These are phyloP conservation scores for thale cress (Arabidopsis thaliana) DNA, from an alignment of 345 rosid genomes.

Conservation along the genomic window DNA sequence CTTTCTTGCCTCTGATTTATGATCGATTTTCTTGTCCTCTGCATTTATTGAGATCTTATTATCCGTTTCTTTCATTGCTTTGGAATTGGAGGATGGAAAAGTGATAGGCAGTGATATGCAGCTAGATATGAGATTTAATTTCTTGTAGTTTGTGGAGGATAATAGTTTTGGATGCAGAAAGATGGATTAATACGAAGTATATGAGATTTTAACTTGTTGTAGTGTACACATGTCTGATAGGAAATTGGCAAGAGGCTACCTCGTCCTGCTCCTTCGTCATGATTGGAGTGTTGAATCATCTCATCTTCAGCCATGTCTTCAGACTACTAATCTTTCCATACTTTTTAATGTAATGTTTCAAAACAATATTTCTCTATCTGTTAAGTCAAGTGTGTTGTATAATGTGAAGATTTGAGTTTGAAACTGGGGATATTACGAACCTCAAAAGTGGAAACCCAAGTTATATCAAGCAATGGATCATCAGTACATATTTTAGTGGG, in stretches of 20 bases:
- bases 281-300: constrained; percentile 44
- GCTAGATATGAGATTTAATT: no score
- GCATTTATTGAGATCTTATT: constrained; percentile 4
- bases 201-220: constrained; percentile 33
- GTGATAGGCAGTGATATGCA: constrained; percentile 6
- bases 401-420: constrained; percentile 31
- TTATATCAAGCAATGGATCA: constrained; percentile 9
- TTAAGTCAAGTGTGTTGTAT: constrained; percentile 31
- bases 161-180: neutral
- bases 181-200: neutral
- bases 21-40: neutral
- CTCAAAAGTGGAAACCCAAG: constrained; percentile 1
- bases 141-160: no score
- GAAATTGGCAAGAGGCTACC: constrained; percentile 94
- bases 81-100: neutral
- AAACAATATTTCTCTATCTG: neutral
- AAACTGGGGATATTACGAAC: neutral
- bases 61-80: neutral
- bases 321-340: neutral
- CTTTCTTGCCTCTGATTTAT: constrained; percentile 8
- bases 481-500: neutral
- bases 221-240: constrained; percentile 50
- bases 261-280: constrained; percentile 64
- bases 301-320: constrained; percentile 16
- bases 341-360: constrained; percentile 30